Conservation (phyloP, 768 basidiomycete species). For the Rubroboletus satanas region DNA sequence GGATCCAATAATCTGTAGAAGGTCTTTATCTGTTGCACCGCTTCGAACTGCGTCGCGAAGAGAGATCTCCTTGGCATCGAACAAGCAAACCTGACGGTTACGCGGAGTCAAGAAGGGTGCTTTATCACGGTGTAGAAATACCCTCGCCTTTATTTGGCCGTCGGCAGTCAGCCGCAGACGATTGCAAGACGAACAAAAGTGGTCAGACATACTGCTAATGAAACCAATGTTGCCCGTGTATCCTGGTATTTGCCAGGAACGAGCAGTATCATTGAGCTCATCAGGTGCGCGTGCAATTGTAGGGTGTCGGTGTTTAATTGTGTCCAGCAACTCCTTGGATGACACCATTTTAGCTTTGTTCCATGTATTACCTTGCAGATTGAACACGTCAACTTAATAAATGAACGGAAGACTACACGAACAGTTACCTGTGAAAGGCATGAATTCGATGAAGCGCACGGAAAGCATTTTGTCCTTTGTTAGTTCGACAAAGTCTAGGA, state of each 20-base stretch:
- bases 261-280: constrained; percentile 75
- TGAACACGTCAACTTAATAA: constrained; percentile 1
- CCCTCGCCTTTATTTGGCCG: constrained; percentile 76
- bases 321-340: constrained; percentile 57
- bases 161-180: constrained; percentile 84
- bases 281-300: constrained; percentile 55
- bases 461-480: constrained; percentile 60
- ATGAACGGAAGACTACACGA: not conserved
- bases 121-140: not conserved
- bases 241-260: constrained; percentile 72
- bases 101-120: not conserved
- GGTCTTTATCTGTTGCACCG: constrained; percentile 59
- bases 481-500: constrained; percentile 74
- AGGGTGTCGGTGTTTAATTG: constrained; percentile 48
- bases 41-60: constrained; percentile 69
- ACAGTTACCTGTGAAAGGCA: constrained; percentile 80
- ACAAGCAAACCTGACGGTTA: constrained; percentile 69
- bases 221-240: constrained; percentile 74
- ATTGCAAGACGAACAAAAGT: constrained; percentile 85
- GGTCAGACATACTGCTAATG: constrained; percentile 92
- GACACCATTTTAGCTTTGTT: constrained; percentile 77
- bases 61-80: constrained; percentile 81
- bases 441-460: constrained; percentile 89
- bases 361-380: constrained; percentile 74
- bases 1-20: constrained; percentile 56